Percentiles rank a stretch among this genome's conserved stretches.
Conservation (phyloP, 352 stramenopile genomes). For the Aphanomyces astaci region DNA sequence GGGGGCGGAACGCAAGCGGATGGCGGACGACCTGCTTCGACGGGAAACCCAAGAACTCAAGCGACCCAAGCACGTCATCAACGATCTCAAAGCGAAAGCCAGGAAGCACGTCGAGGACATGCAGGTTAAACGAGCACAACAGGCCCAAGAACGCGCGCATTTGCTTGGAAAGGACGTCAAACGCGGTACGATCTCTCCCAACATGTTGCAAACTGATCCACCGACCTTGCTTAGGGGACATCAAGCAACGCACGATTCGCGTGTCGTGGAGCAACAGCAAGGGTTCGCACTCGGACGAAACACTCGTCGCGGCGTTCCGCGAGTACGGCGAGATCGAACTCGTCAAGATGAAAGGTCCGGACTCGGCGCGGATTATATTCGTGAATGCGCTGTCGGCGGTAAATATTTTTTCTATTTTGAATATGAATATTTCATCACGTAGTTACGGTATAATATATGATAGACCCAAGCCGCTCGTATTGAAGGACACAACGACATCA, state of each 20-base stretch:
- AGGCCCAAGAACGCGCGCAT: neutral
- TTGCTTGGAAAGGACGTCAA: neutral
- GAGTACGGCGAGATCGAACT: constrained; percentile 54
- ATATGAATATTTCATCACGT: neutral
- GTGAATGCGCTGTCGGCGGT: constrained; percentile 37
- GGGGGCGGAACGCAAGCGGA: constrained; percentile 35
- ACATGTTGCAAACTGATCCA: neutral
- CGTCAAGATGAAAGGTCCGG: constrained; percentile 53
- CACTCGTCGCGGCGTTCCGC: constrained; percentile 47
- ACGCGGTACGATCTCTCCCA: neutral
- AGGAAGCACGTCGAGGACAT: constrained; percentile 3
- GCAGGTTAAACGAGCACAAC: neutral
- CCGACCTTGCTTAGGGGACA: neutral
- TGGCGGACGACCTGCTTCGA: neutral
- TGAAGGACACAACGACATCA: constrained; percentile 51
- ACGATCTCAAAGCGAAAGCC: constrained; percentile 1
- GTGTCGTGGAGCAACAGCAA: constrained; percentile 68
- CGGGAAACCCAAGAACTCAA: neutral
- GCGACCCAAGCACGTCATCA: constrained; percentile 7
- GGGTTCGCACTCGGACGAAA: constrained; percentile 68
- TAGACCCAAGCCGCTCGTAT: constrained; percentile 51
- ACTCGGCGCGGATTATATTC: constrained; percentile 64
- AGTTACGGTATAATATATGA: constrained; percentile 1
- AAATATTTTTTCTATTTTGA: constrained; percentile 21
- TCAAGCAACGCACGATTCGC: constrained; percentile 63